Evolutionary conservation across 2,329 filamentous ascomycete species (phyloP).

Genomic region (Aspergillus fischeri): DNA sequence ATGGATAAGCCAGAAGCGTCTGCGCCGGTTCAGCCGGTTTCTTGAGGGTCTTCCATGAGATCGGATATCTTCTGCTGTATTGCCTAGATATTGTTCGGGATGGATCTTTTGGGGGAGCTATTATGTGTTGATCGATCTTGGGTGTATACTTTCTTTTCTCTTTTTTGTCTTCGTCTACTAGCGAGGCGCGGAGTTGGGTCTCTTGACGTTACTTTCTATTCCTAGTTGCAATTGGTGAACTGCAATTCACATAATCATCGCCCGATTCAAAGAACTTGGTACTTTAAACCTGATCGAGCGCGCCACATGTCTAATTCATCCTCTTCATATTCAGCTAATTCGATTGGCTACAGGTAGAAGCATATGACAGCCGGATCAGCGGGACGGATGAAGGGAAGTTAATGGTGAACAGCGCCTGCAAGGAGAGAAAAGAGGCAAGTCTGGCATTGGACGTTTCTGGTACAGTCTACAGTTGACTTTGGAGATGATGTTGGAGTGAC

Average conservation of each 20-base stretch:
- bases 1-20: slow-evolving; percentile 24
- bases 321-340: not conserved
- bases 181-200: slow-evolving; percentile 15
- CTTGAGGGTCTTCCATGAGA: slow-evolving; percentile 9
- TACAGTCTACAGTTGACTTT: not conserved
- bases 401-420: not conserved
- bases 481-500: not conserved
- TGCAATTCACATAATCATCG: not conserved
- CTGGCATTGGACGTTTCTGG: not conserved
- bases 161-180: slow-evolving; percentile 10
- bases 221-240: not conserved
- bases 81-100: not conserved
- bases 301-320: not conserved
- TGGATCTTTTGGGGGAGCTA: not conserved
- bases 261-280: not conserved
- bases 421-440: not conserved
- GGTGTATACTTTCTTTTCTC: slow-evolving; percentile 1
- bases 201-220: slow-evolving; percentile 3
- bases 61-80: not conserved
- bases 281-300: not conserved
- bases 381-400: slow-evolving; percentile 19
- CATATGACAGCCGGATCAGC: slow-evolving; percentile 13
- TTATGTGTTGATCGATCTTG: not conserved
- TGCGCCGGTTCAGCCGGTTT: slow-evolving; percentile 30
- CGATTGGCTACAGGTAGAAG: not conserved